Conservation (phyloP, 257 asterid genomes). For the Solanum habrochaites region DNA sequence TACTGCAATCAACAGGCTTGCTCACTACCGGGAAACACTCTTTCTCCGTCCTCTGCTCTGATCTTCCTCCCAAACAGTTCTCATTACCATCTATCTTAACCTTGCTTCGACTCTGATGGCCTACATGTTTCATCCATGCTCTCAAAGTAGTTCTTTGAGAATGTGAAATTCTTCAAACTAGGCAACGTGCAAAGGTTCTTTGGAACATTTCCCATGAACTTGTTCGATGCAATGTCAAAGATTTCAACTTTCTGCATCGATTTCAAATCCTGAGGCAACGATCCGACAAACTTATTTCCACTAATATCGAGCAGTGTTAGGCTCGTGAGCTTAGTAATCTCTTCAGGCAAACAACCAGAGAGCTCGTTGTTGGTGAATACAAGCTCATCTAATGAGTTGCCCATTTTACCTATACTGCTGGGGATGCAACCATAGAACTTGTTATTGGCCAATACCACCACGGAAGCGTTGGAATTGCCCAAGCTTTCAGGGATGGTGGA, state of each 20-base stretch:
- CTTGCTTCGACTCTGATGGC: constrained; percentile 1
- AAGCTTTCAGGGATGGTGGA: constrained; percentile 40
- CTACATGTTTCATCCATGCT: constrained; percentile 28
- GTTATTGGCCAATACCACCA: constrained; percentile 39
- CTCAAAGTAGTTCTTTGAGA: constrained; percentile 31
- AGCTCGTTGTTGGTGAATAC: constrained; percentile 22
- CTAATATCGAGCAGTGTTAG: constrained; percentile 33
- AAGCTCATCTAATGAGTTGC: constrained; percentile 30
- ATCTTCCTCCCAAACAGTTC: constrained; percentile 33
- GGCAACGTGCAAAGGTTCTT: constrained; percentile 31
- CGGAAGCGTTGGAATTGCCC: constrained; percentile 52
- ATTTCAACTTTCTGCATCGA: constrained; percentile 28
- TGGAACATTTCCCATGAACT: constrained; percentile 36
- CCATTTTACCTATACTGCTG: constrained; percentile 39
- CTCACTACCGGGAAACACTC: constrained; percentile 26
- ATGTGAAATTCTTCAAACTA: constrained; percentile 27
- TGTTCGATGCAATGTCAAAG: constrained; percentile 25
- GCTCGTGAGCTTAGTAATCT: constrained; percentile 22
- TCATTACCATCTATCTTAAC: constrained; percentile 15
- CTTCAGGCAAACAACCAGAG: constrained; percentile 57
- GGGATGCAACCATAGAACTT: constrained; percentile 50
- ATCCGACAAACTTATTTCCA: constrained; percentile 29
- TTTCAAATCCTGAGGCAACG: constrained; percentile 33
- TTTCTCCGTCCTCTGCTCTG: constrained; percentile 28
- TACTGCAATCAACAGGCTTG: constrained; percentile 36